Conservation (phyloP, 1,139 yeast genomes). For the Sugiyamaella castrensis region DNA sequence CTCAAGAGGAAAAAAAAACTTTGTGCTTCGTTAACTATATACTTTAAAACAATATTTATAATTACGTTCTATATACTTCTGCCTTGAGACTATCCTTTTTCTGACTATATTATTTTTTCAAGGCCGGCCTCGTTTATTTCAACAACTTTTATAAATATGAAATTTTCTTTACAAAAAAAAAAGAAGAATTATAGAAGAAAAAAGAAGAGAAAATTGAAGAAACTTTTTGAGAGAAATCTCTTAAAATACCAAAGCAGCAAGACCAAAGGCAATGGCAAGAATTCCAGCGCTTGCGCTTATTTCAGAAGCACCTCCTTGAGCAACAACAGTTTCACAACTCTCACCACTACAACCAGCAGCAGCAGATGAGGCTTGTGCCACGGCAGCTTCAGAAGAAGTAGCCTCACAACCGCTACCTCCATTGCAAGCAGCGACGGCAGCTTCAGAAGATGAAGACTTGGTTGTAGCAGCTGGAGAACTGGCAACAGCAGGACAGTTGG, state of each 20-base stretch:
- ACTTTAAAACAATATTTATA: background rate
- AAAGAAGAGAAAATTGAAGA: background rate
- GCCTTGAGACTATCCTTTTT: no score
- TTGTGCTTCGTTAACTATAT: no score
- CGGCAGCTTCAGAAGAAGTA: constrained; percentile 4
- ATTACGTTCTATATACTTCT: background rate
- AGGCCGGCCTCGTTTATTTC: no score
- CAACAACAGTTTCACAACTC: constrained; percentile 5
- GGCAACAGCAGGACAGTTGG: constrained; percentile 6
- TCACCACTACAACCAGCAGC: constrained; percentile 6
- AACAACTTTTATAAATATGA: no score
- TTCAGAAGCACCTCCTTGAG: constrained; percentile 16
- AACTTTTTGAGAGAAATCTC: background rate
- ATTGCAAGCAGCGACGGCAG: background rate
- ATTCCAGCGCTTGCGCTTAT: constrained; percentile 13
- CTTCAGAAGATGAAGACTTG: background rate
- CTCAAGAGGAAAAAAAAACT: no score
- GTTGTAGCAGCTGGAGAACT: constrained; percentile 13
- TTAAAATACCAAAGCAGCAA: background rate
- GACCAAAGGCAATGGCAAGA: constrained; percentile 5
- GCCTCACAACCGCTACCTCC: constrained; percentile 14
- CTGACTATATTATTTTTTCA: no score
- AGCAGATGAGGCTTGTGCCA: constrained; percentile 9
- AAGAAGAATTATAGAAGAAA: background rate
- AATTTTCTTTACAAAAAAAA: no score